Evolutionary conservation across 192 early-diverging fungal genomes (phyloP).

Genomic region (Phlyctochytrium planicorne): DNA sequence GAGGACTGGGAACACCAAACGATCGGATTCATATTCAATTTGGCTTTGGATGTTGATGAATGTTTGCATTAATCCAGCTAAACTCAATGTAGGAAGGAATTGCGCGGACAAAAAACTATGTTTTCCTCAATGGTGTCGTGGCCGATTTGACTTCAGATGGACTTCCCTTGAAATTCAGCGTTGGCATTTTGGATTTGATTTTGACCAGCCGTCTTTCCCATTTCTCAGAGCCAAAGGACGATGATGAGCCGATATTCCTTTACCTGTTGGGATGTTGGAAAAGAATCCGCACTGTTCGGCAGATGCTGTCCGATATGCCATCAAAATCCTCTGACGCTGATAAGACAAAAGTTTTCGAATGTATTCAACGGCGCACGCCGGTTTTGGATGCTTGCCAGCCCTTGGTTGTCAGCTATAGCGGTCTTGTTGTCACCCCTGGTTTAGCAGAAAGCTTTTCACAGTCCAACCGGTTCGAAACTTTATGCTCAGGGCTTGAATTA

Average conservation of each 20-base stretch:
- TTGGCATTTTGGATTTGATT: conserved; percentile 23
- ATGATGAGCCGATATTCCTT: conserved; percentile 30
- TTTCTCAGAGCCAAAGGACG: neutral
- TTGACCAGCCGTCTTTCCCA: conserved; percentile 37
- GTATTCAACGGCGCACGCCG: conserved; percentile 50
- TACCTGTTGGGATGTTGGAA: conserved; percentile 44
- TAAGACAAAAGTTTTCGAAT: conserved; percentile 8
- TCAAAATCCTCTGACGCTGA: conserved; percentile 4
- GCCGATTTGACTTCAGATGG: conserved; percentile 27
- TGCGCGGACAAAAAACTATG: conserved; percentile 17
- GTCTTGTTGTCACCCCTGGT: conserved; percentile 70
- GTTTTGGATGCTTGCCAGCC: conserved; percentile 57
- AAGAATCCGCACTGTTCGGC: conserved; percentile 28
- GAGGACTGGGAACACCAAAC: conserved; percentile 85
- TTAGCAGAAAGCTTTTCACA: conserved; percentile 91
- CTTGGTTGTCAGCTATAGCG: conserved; percentile 80
- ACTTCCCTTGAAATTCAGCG: conserved; percentile 20
- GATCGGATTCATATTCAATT: conserved; percentile 70
- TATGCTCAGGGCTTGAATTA: conserved; percentile 14
- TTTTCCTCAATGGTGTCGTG: conserved; percentile 17
- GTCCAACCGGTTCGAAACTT: conserved; percentile 43
- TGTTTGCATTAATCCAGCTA: neutral
- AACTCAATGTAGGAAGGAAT: conserved; percentile 7
- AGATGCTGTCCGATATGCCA: conserved; percentile 45
- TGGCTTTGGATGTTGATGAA: conserved; percentile 72